Conservation (phyloP, 768 basidiomycete species). For the Collybia mongolica region DNA sequence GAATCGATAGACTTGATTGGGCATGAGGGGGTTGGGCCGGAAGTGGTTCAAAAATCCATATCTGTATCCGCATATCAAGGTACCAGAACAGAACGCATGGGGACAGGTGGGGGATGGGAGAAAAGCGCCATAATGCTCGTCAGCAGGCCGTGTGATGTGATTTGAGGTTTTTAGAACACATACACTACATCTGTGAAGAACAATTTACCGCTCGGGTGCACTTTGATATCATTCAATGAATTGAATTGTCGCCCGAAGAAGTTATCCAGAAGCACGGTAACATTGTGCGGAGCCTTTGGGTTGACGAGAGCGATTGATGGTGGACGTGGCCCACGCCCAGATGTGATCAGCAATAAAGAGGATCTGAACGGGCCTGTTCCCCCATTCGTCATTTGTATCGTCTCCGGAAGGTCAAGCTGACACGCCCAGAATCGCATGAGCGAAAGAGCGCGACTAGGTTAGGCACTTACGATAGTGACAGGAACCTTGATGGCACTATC, state of each 20-base stretch:
- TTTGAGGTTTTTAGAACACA: conserved; percentile 18
- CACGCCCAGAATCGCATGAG: conserved; percentile 5
- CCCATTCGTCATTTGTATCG: conserved; percentile 70
- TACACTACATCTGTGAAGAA: conserved; percentile 78
- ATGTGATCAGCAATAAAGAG: conserved; percentile 59
- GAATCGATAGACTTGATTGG: conserved; percentile 77
- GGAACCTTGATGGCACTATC: conserved; percentile 44
- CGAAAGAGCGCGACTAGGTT: background rate
- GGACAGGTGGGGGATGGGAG: background rate
- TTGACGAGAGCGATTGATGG: conserved; percentile 66
- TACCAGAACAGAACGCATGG: background rate
- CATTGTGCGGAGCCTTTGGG: conserved; percentile 60
- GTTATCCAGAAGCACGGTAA: conserved; percentile 73
- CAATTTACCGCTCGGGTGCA: conserved; percentile 66
- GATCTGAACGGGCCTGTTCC: conserved; percentile 63
- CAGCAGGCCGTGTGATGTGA: no score
- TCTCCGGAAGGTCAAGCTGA: conserved; percentile 57
- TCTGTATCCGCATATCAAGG: conserved; percentile 25
- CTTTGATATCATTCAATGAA: conserved; percentile 76
- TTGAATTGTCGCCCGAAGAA: conserved; percentile 81
- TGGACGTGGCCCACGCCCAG: conserved; percentile 62
- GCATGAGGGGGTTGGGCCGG: conserved; percentile 63
- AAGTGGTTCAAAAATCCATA: conserved; percentile 68
- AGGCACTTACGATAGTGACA: conserved; percentile 36
- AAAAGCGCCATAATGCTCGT: background rate